Percentiles rank a stretch among this genome's conserved stretches.
Evolutionary conservation across 225 moss, liverwort and hornwort genomes (phyloP).

Genomic region (Polytrichum commune): DNA sequence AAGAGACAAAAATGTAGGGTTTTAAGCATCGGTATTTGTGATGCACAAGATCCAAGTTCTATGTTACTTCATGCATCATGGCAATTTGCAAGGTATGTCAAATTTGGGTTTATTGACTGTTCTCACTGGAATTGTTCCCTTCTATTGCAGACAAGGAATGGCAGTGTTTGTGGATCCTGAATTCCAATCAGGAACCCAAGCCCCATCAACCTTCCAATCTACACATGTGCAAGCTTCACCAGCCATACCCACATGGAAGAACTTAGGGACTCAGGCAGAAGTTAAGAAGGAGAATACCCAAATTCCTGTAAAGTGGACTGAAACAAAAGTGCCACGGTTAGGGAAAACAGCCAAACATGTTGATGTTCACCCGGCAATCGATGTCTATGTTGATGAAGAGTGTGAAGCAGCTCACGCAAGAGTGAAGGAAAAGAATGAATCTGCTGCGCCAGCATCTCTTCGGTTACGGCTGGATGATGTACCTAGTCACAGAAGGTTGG

Average conservation of each 20-base stretch:
- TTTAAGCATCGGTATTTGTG: no score
- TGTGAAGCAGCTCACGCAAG: slow-evolving; percentile 37
- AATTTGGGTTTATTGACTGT: no score
- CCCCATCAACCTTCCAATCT: slow-evolving; percentile 18
- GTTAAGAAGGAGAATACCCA: slow-evolving; percentile 73
- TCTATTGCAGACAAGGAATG: slow-evolving; percentile 35
- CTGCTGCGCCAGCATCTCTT: slow-evolving; percentile 30
- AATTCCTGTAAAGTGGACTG: slow-evolving; percentile 71
- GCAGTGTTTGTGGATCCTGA: slow-evolving; percentile 69
- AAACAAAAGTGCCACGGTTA: slow-evolving; percentile 50
- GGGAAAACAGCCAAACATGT: slow-evolving; percentile 48
- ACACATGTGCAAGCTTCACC: slow-evolving; percentile 17
- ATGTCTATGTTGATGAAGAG: slow-evolving; percentile 50
- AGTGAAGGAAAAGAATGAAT: slow-evolving; percentile 26
- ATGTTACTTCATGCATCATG: no score
- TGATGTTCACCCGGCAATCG: slow-evolving; percentile 30
- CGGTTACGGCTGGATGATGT: slow-evolving; percentile 52
- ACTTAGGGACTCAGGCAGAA: slow-evolving; percentile 58
- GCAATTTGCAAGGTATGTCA: no score
- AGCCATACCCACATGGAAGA: slow-evolving; percentile 45
- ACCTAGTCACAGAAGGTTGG: slow-evolving; percentile 39
- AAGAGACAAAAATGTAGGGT: no score
- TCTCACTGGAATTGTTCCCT: not conserved
- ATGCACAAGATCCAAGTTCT: no score
- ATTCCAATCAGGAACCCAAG: slow-evolving; percentile 35